Conservation (phyloP, 495 filamentous ascomycete genomes). For the Penicillium chermesinum region DNA sequence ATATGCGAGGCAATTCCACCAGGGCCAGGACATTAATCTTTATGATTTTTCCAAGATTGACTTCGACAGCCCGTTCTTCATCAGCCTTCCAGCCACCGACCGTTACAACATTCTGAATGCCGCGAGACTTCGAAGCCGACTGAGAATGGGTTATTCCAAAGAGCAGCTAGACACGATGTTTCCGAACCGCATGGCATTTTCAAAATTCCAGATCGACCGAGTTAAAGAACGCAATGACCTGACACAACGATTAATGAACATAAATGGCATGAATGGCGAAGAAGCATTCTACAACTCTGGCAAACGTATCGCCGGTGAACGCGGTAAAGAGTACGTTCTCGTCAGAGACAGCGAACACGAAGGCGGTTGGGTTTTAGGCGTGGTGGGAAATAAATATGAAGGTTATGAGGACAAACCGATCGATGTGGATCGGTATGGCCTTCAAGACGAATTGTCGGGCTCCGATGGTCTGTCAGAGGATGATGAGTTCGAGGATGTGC, state of each 20-base stretch:
- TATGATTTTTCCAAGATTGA: constrained; percentile 99
- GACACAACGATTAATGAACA: constrained; percentile 92
- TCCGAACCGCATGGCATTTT: constrained; percentile 96
- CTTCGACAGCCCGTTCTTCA: constrained; percentile 90
- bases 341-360: constrained; percentile 93
- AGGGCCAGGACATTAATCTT: constrained; percentile 92
- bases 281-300: constrained; percentile 61
- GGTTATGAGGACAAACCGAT: constrained; percentile 79
- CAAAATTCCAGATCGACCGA: constrained; percentile 89
- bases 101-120: constrained; percentile 97
- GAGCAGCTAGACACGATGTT: constrained; percentile 96
- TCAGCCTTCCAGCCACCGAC: constrained; percentile 81
- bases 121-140: constrained; percentile 73
- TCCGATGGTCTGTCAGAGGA: constrained; percentile 50
- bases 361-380: constrained; percentile 94
- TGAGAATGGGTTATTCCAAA: constrained; percentile 94
- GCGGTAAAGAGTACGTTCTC: constrained; percentile 86
- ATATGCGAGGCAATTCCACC: constrained; percentile 86
- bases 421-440: constrained; percentile 71
- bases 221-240: constrained; percentile 88
- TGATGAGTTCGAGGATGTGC: constrained; percentile 89
- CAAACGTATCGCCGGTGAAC: constrained; percentile 79
- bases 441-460: constrained; percentile 36
- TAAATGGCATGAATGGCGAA: constrained; percentile 80
- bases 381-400: constrained; percentile 76